Base-by-base conservation (phyloP, 2,329 filamentous ascomycete genomes). In the Anthostomella pinea region DNA sequence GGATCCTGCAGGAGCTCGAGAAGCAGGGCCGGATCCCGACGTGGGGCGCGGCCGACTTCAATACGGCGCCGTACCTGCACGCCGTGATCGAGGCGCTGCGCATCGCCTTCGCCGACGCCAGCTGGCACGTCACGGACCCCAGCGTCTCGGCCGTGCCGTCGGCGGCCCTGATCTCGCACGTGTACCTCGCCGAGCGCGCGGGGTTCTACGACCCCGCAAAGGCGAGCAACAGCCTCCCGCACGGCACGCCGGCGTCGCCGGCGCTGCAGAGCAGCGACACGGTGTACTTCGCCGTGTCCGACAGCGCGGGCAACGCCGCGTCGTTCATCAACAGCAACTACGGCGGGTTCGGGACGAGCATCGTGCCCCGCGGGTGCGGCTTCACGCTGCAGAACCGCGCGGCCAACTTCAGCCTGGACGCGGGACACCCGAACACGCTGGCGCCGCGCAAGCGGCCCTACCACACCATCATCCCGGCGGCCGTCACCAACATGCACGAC, bases 311-410 rank as follows among this genome's bases (percentile, higher is more conserved):
- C 35, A 97, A 97, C 63, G 91, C 85, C 21, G 90, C 93, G 35
- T 93, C 85, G 15, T 96, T 97, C 67, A 97, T 97, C 69, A 97
- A 95, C 73, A 90, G 84, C 64, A 94, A 91, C 70, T 97, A 90
- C 65, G 82, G 76, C 37, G 88, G 87, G 1, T 91, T 97, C 62
- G 93, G 93, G 34, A 93, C 88, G 0, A 75, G 70, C 49, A 95
- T 97, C 57, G 80, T 98, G 33, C 91, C 93, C 14, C 67, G 72
- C 26, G 87, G 83, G 6, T 95, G 88, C 60, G 91, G 91, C 6
- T 97, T 97, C 67, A 91, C 87, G 1, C 75, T 98, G 14, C 93
- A 98, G 60, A 96, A 95, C 69, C 87, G 93, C 3, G 93, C 87
- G 6, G 81, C 84, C 24, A 93, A 91, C 60, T 97, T 98, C 65